Conservation (phyloP, 129 eudicot genomes). For the Dittrichia graveolens region DNA sequence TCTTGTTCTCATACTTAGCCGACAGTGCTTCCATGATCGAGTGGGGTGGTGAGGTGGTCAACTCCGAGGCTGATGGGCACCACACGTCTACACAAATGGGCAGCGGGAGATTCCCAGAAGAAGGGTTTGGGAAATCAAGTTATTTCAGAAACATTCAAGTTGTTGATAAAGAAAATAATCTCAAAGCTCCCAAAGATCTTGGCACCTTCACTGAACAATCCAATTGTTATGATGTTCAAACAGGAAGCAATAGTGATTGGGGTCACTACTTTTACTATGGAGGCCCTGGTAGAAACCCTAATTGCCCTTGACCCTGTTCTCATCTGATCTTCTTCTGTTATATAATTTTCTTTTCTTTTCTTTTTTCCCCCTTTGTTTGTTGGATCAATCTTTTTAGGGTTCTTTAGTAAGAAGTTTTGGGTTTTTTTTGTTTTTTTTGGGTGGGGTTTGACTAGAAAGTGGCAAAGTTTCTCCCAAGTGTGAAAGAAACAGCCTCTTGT, state of each 20-base stretch:
- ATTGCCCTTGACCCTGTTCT: slow-evolving; percentile 56
- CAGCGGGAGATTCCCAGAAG: slow-evolving; percentile 84
- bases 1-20: slow-evolving; percentile 71
- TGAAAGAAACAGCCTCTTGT: slow-evolving; percentile 64
- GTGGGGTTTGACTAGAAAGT: slow-evolving; percentile 46
- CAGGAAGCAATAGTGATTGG: slow-evolving; percentile 85
- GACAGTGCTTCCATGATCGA: slow-evolving; percentile 91
- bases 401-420: slow-evolving; percentile 58
- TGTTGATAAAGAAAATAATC: slow-evolving; percentile 74
- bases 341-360: slow-evolving; percentile 33
- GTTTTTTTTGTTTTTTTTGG: slow-evolving; percentile 15
- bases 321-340: slow-evolving; percentile 31
- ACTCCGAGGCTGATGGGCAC: slow-evolving; percentile 71
- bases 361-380: slow-evolving; percentile 18
- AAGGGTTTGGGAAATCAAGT: slow-evolving; percentile 84
- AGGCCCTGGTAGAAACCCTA: slow-evolving; percentile 82
- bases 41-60: slow-evolving; percentile 93
- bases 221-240: slow-evolving; percentile 85
- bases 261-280: slow-evolving; percentile 89
- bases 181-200: slow-evolving; percentile 69
- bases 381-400: slow-evolving; percentile 41
- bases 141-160: slow-evolving; percentile 86
- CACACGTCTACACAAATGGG: slow-evolving; percentile 98
- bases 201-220: slow-evolving; percentile 92
- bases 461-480: slow-evolving; percentile 63